Base-by-base conservation (phyloP, 306 rosid species). In the Prunus fruticosa region DNA sequence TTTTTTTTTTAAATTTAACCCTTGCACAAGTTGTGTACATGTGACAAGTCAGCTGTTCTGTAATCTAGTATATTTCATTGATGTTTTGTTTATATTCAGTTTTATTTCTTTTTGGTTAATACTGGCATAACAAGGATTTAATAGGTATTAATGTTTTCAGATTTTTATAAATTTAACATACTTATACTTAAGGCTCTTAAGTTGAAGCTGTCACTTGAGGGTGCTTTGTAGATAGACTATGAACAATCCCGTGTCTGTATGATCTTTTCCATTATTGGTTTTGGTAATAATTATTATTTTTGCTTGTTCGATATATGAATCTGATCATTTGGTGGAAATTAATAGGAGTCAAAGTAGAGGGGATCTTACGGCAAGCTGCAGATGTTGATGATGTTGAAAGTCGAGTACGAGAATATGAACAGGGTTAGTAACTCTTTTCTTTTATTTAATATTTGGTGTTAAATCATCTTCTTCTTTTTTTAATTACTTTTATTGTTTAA, bases 361-460 rank as follows among this genome's bases (percentile, higher is more conserved):
- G 99, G 67, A 88, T 96, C 79, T 80, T 96, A 89, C 84, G 99
- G 61, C 99, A 96, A 91, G 97, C 99, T 64, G 99, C 99, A 43
- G 96, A 96, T 73, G 99, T 96, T 87, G 98, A 91, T 30, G 96
- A 91, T 28, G 99, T 96, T 84, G 96, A 96, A 86, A 83, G 70
- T 71, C 92, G 99, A 58, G 83, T 96, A 77, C 89, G 87, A 58
- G 99, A 86, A 65, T 96, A 92, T 68, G 99, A 96, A 77, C 91
- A 93, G 75, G 99, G 98, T 96, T 70, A 75, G 82, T 76, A 28
- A 46, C 62, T 60, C 47, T 18, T 61, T 67, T 27, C 67, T 76
- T 76, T 71, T 13, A 66, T 46, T n/a, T 66, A 32, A 27, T 3
- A 73, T 23, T 52, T 60, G 45, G 56, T 56, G 64, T 60, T 78